Percentiles rank a stretch among this genome's conserved stretches.
Evolutionary conservation across 1,284 basidiomycete species (phyloP).

Genomic region (Marasmius sp.): DNA sequence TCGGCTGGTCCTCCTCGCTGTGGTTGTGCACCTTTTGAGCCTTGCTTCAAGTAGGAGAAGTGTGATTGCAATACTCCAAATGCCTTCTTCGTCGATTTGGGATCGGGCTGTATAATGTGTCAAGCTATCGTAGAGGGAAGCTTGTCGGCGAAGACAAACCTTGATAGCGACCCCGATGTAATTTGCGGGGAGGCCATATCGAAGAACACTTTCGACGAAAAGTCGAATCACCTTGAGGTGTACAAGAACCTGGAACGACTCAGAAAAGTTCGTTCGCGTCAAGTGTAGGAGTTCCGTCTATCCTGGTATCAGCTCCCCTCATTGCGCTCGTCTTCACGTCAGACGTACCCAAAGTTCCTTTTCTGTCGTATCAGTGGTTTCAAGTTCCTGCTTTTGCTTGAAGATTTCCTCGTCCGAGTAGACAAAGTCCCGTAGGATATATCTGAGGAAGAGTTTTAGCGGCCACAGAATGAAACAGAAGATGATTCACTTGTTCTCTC

Average conservation of each 20-base stretch:
- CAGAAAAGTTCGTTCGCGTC: constrained; percentile 94
- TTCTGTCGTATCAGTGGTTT: constrained; percentile 82
- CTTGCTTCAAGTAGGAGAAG: constrained; percentile 78
- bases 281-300: constrained; percentile 94
- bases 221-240: constrained; percentile 92
- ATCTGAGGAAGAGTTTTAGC: constrained; percentile 41
- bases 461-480: background rate
- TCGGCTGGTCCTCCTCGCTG: constrained; percentile 43
- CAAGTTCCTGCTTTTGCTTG: constrained; percentile 84
- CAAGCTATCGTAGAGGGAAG: background rate
- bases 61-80: constrained; percentile 75
- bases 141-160: constrained; percentile 40
- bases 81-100: constrained; percentile 82
- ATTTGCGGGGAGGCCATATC: constrained; percentile 94
- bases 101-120: constrained; percentile 66
- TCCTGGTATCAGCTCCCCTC: constrained; percentile 8
- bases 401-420: constrained; percentile 86
- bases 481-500: constrained; percentile 82
- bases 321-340: background rate
- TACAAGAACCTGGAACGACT: constrained; percentile 92
- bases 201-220: constrained; percentile 93
- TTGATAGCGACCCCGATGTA: constrained; percentile 85
- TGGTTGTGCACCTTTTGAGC: constrained; percentile 53
- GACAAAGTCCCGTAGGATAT: constrained; percentile 92
- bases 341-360: constrained; percentile 92